Conservation (phyloP, 2,329 filamentous ascomycete species). For the Aspergillus transmontanensis region DNA sequence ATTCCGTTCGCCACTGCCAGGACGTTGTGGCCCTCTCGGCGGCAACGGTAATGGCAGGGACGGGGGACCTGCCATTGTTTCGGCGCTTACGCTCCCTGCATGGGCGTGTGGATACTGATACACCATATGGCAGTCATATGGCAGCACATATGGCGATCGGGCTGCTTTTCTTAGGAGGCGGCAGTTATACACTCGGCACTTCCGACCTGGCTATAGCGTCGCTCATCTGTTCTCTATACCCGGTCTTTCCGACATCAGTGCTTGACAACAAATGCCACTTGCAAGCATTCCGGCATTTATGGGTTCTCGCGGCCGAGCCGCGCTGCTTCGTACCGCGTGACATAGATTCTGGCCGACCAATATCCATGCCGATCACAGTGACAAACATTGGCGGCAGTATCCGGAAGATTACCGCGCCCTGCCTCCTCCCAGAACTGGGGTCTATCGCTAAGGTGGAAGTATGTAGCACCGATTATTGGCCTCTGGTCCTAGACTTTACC, state of each 20-base stretch:
- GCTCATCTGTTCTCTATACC: slow-evolving; percentile 89
- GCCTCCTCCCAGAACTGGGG: slow-evolving; percentile 54
- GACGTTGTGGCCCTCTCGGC: slow-evolving; percentile 81
- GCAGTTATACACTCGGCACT: slow-evolving; percentile 87
- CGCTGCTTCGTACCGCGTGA: slow-evolving; percentile 88
- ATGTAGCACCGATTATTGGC: slow-evolving; percentile 70
- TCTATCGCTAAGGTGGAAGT: slow-evolving; percentile 41
- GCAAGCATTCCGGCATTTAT: slow-evolving; percentile 95
- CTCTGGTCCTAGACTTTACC: slow-evolving; percentile 73
- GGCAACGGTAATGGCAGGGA: slow-evolving; percentile 92
- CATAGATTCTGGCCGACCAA: slow-evolving; percentile 76
- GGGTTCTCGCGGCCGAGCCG: slow-evolving; percentile 89
- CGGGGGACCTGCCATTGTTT: slow-evolving; percentile 83
- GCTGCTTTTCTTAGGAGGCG: slow-evolving; percentile 85
- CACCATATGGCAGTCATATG: slow-evolving; percentile 89
- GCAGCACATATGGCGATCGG: slow-evolving; percentile 91
- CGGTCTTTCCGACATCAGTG: slow-evolving; percentile 83
- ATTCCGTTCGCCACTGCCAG: slow-evolving; percentile 86
- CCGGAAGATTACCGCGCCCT: slow-evolving; percentile 53
- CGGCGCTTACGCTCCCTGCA: slow-evolving; percentile 85
- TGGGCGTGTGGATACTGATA: slow-evolving; percentile 79
- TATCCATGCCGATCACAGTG: slow-evolving; percentile 72
- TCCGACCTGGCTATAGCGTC: slow-evolving; percentile 84
- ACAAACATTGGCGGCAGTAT: slow-evolving; percentile 52
- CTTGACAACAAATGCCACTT: slow-evolving; percentile 94